Evolutionary conservation across 306 rosid species (phyloP).

Genomic region (Vachellia collinsii): DNA sequence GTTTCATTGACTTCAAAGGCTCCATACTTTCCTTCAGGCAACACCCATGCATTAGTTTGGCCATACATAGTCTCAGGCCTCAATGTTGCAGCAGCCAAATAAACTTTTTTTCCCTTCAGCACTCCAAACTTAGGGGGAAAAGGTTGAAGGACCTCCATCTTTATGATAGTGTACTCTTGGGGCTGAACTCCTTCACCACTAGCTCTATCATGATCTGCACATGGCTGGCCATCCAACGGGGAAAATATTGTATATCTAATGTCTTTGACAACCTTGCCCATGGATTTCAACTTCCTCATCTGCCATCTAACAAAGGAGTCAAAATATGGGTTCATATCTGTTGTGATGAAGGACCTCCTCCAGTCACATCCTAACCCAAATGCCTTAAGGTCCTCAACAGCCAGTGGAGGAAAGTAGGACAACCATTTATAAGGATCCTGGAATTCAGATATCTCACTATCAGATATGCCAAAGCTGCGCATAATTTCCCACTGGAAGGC

Average conservation of each 20-base stretch:
- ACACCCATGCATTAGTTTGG: constrained; percentile 96
- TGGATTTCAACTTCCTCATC: constrained; percentile 81
- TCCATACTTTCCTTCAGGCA: constrained; percentile 93
- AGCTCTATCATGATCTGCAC: constrained; percentile 98
- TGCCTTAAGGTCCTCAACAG: constrained; percentile 90
- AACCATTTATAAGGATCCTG: constrained; percentile 86
- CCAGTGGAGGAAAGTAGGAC: constrained; percentile 82
- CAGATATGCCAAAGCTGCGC: constrained; percentile 89
- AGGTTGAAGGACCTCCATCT: constrained; percentile 84
- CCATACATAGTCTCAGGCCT: constrained; percentile 99
- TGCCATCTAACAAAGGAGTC: constrained; percentile 93
- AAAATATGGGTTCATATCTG: constrained; percentile 73
- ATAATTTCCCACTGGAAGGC: constrained; percentile 88
- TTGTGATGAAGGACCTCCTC: constrained; percentile 89
- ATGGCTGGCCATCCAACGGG: constrained; percentile 92
- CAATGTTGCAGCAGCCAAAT: constrained; percentile 86
- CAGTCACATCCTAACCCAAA: constrained; percentile 95
- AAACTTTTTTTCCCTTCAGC: constrained; percentile 78
- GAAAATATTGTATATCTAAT: constrained; percentile 86
- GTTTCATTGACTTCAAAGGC: constrained; percentile 83
- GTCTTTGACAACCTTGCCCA: constrained; percentile 92
- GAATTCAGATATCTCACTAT: constrained; percentile 71
- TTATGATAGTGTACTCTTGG: constrained; percentile 85
- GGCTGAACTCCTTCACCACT: constrained; percentile 98
- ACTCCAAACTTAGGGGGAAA: constrained; percentile 65